These are phyloP conservation scores for Dothidotthia symphoricarpi DNA, from an alignment of 2,329 filamentous ascomycete species.

Conservation along the genomic window DNA sequence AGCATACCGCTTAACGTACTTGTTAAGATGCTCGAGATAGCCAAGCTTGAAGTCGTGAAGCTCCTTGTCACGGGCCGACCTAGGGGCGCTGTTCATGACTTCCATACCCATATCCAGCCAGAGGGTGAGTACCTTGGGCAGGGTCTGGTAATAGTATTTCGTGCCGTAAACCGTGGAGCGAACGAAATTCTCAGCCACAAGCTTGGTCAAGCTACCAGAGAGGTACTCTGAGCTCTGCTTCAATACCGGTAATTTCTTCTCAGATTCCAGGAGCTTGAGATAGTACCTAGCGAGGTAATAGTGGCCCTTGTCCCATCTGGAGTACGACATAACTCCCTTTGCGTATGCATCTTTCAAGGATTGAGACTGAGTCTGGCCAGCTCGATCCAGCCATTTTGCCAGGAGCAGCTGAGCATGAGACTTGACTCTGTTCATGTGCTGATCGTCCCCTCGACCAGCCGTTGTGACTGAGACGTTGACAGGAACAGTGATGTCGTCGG, in stretches of 20 bases:
- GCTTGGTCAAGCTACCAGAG: constrained; percentile 78
- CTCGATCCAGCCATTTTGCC: constrained; percentile 93
- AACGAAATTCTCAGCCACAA: constrained; percentile 92
- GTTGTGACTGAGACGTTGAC: constrained; percentile 40
- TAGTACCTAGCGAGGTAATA: constrained; percentile 97
- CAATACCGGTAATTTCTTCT: constrained; percentile 71
- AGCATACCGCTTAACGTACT: constrained; percentile 77
- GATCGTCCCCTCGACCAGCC: constrained; percentile 37
- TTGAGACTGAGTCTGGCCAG: constrained; percentile 86
- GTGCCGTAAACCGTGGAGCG: constrained; percentile 83
- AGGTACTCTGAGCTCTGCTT: constrained; percentile 63
- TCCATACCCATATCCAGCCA: constrained; percentile 90
- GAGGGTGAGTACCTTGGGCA: constrained; percentile 86
- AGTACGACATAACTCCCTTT: constrained; percentile 66
- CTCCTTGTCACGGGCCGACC: constrained; percentile 29
- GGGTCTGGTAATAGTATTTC: constrained; percentile 93
- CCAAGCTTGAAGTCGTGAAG: constrained; percentile 29
- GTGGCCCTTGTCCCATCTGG: constrained; percentile 91
- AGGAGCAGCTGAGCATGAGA: constrained; percentile 81
- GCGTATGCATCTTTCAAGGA: constrained; percentile 73
- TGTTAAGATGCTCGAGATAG: constrained; percentile 48
- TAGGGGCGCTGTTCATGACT: constrained; percentile 45
- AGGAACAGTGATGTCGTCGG: constrained; percentile 38
- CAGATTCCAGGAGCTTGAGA: constrained; percentile 89
- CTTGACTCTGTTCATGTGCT: constrained; percentile 59